Conservation (phyloP, 768 basidiomycete genomes). For the Porpolomopsis calyptriformis region DNA sequence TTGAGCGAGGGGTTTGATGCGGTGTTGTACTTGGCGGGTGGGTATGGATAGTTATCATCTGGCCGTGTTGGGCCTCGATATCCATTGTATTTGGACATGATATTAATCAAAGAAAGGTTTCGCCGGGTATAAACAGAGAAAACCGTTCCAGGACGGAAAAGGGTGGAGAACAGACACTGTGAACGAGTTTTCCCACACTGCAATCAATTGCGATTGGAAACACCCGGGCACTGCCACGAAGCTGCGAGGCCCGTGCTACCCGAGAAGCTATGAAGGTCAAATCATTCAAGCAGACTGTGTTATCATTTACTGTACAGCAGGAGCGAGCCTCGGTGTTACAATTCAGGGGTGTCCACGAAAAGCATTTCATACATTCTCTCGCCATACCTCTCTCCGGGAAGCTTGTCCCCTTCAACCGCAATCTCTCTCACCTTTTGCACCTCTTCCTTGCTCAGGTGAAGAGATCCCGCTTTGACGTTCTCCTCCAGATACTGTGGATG, state of each 20-base stretch:
- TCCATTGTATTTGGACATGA: background rate
- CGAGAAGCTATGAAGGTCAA: too few relatives aligned
- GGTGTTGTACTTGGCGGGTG: background rate
- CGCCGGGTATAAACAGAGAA: background rate
- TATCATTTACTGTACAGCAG: too few relatives aligned
- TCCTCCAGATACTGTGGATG: constrained; percentile 30
- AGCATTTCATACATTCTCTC: too few relatives aligned
- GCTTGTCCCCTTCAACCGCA: constrained; percentile 24
- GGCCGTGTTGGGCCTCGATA: background rate
- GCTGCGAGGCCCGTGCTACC: too few relatives aligned
- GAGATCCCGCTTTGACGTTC: constrained; percentile 28
- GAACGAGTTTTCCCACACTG: too few relatives aligned
- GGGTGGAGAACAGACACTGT: too few relatives aligned
- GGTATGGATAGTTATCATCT: background rate
- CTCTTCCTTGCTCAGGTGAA: constrained; percentile 26
- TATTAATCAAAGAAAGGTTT: background rate
- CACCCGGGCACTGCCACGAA: too few relatives aligned
- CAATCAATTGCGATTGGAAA: too few relatives aligned
- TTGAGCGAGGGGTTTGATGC: background rate
- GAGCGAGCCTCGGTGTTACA: too few relatives aligned
- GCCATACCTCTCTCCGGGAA: constrained; percentile 23
- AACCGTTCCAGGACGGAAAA: background rate
- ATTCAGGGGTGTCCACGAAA: too few relatives aligned
- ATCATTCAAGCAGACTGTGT: too few relatives aligned
- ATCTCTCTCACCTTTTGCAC: constrained; percentile 26